phyloP scores from a whole-genome alignment of 192 early-diverging fungal genomes.

The Funneliformis mosseae region DNA sequence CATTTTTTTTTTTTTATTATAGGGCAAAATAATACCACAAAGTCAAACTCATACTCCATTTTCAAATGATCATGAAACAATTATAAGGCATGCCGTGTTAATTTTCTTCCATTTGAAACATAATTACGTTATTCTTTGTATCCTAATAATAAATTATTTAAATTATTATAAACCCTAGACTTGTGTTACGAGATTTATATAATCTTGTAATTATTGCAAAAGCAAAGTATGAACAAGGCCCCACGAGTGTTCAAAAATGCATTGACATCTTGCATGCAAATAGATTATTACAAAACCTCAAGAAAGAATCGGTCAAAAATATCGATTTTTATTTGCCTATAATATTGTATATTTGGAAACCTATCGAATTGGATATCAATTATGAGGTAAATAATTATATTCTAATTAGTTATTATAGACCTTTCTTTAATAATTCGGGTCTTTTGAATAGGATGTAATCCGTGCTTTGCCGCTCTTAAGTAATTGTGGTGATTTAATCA shows the following conservation, averaged over 20 bases:
- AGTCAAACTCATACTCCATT: not conserved
- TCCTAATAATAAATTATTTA: not conserved
- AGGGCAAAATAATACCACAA: not conserved
- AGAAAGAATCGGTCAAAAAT: not conserved
- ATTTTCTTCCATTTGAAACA: not conserved
- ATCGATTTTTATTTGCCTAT: constrained; percentile 19
- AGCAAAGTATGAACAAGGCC: not conserved
- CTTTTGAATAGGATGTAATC: constrained; percentile 8
- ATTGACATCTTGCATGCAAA: not conserved
- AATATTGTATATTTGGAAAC: constrained; percentile 14
- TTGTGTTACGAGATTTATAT: not conserved
- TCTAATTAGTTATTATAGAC: not conserved
- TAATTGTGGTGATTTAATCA: not conserved
- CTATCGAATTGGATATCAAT: not conserved
- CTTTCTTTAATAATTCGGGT: not conserved
- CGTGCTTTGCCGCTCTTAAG: not conserved
- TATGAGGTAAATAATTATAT: not conserved
- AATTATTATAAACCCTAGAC: not conserved
- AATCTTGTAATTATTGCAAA: not conserved
- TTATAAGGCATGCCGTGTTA: not conserved
- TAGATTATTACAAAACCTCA: not conserved
- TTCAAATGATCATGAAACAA: not conserved
- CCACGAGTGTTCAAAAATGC: not conserved
- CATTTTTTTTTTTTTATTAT: not conserved
- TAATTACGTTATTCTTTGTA: not conserved